Evolutionary conservation across 768 basidiomycete species (phyloP).

Genomic region (Rhizopogon salebrosus): DNA sequence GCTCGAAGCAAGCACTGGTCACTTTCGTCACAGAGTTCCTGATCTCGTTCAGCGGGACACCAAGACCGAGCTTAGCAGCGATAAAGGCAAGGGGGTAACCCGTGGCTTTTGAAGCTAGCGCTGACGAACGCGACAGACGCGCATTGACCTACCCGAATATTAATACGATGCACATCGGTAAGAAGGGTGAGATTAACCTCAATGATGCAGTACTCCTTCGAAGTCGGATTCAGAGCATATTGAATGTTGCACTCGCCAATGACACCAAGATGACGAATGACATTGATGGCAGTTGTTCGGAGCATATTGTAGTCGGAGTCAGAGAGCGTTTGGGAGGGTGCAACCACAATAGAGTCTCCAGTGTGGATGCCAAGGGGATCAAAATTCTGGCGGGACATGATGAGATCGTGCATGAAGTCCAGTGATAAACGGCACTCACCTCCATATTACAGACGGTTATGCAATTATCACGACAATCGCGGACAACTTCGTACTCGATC

Average conservation of each 20-base stretch:
- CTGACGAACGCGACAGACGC: slow-evolving; percentile 96
- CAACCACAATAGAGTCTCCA: slow-evolving; percentile 96
- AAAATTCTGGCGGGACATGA: slow-evolving; percentile 68
- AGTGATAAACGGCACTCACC: slow-evolving; percentile 44
- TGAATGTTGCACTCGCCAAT: slow-evolving; percentile 99
- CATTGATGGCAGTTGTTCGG: slow-evolving; percentile 95
- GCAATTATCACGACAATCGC: slow-evolving; percentile 97
- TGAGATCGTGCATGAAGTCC: not conserved
- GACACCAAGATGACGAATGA: slow-evolving; percentile 97
- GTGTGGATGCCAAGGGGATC: slow-evolving; percentile 98
- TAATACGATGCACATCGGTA: slow-evolving; percentile 1
- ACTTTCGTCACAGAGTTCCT: slow-evolving; percentile 96
- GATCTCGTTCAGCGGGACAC: slow-evolving; percentile 96
- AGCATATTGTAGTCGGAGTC: slow-evolving; percentile 99
- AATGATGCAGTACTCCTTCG: slow-evolving; percentile 97
- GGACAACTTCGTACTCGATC: slow-evolving; percentile 98
- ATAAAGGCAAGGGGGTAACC: slow-evolving; percentile 98
- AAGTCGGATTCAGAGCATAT: slow-evolving; percentile 92
- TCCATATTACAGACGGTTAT: slow-evolving; percentile 99
- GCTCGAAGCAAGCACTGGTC: slow-evolving; percentile 97
- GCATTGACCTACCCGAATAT: slow-evolving; percentile 66
- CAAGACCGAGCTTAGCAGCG: slow-evolving; percentile 95
- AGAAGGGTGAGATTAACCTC: slow-evolving; percentile 48
- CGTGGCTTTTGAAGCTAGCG: slow-evolving; percentile 96
- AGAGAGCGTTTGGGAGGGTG: slow-evolving; percentile 97